These are phyloP conservation scores for Anisogramma anomala DNA, from an alignment of 2,329 filamentous ascomycete genomes.

Conservation along the genomic window DNA sequence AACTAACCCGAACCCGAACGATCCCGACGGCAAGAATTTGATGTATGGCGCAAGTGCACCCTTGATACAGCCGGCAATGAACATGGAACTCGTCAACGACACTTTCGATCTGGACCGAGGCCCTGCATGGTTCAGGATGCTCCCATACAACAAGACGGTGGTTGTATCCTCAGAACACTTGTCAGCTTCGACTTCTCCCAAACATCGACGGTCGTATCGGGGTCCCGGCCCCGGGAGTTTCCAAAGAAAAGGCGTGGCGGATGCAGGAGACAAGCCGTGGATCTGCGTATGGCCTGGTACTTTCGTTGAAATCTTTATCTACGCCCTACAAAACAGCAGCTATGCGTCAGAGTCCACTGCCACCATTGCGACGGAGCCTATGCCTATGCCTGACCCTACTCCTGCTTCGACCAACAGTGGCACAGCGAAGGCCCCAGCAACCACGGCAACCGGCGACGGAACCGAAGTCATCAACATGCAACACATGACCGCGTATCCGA, in stretches of 20 bases:
- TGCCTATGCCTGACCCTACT: conserved; percentile 11
- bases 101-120: conserved; percentile 35
- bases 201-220: conserved; percentile 17
- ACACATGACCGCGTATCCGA: conserved; percentile 32
- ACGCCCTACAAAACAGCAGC: conserved; percentile 40
- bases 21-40: conserved; percentile 19
- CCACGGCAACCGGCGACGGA: not conserved
- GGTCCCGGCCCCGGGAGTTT: conserved; percentile 19
- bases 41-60: conserved; percentile 46
- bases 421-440: conserved; percentile 1
- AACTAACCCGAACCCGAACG: conserved; percentile 24
- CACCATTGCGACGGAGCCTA: conserved; percentile 11
- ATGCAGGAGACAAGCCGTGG: conserved; percentile 43
- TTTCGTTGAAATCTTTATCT: conserved; percentile 45
- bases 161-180: conserved; percentile 35
- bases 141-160: conserved; percentile 45
- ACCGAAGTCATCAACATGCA: conserved; percentile 13
- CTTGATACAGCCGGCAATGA: conserved; percentile 26
- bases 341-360: conserved; percentile 15
- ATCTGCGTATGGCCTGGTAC: conserved; percentile 48
- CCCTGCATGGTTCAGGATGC: conserved; percentile 40
- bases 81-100: conserved; percentile 40
- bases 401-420: conserved; percentile 3
- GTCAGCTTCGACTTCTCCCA: conserved; percentile 15
- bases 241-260: conserved; percentile 28